Evolutionary conservation across 1,284 basidiomycete genomes (phyloP).

Genomic region (Pisolithus thermaeus): DNA sequence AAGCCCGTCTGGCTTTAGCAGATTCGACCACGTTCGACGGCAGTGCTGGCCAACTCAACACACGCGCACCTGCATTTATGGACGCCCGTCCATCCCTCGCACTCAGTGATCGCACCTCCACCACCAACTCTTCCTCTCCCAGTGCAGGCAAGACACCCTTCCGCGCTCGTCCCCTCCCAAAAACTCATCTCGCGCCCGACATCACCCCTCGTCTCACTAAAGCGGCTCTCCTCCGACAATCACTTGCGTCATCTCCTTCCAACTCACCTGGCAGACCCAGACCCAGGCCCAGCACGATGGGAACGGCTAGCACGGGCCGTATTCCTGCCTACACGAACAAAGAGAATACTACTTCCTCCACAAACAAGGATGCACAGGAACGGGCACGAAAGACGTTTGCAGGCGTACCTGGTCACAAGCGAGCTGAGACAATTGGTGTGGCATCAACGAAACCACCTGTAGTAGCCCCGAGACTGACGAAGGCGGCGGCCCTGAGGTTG

Average conservation of each 20-base stretch:
- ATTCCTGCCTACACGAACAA: slow-evolving; percentile 25
- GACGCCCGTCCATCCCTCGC: slow-evolving; percentile 11
- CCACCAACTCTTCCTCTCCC: slow-evolving; percentile 18
- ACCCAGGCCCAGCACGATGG: slow-evolving; percentile 24
- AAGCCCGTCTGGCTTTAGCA: slow-evolving; percentile 37
- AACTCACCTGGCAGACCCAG: slow-evolving; percentile 18
- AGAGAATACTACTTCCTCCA: slow-evolving; percentile 9
- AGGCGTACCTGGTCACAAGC: slow-evolving; percentile 75
- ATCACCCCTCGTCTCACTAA: slow-evolving; percentile 75
- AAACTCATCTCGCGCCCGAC: slow-evolving; percentile 53
- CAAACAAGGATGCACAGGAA: slow-evolving; percentile 52
- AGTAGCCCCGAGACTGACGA: slow-evolving; percentile 69
- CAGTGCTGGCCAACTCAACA: slow-evolving; percentile 2
- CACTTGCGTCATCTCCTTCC: slow-evolving; percentile 36
- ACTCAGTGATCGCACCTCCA: slow-evolving; percentile 11
- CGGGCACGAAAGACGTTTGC: slow-evolving; percentile 57
- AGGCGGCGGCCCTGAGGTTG: slow-evolving; percentile 62
- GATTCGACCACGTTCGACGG: slow-evolving; percentile 32
- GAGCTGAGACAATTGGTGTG: slow-evolving; percentile 56
- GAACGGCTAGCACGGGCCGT: slow-evolving; percentile 26
- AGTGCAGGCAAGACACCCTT: slow-evolving; percentile 46
- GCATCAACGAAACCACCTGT: slow-evolving; percentile 71
- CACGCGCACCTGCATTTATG: slow-evolving; percentile 16
- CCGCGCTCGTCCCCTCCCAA: slow-evolving; percentile 66
- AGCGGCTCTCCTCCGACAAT: slow-evolving; percentile 67